A percentile compares a stretch with the other conserved stretches of the same genome.
phyloP scores from a whole-genome alignment of 2,329 filamentous ascomycete species.

The Phialophora macrospora region DNA sequence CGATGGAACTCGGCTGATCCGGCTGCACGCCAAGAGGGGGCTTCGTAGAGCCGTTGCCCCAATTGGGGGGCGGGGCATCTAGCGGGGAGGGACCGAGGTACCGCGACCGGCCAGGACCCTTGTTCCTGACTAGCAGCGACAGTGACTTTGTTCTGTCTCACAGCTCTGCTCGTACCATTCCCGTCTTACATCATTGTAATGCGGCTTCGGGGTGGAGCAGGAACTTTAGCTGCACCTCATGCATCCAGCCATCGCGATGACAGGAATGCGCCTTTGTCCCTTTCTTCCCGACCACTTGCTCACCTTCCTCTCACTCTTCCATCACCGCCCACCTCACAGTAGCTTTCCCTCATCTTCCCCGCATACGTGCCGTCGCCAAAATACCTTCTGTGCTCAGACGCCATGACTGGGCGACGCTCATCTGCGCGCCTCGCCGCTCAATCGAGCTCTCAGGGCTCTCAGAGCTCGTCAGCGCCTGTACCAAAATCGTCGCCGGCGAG shows the following conservation, averaged over 20 bases:
- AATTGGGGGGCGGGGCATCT: background rate
- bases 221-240: conserved; percentile 24
- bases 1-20: conserved; percentile 34
- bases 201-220: conserved; percentile 4
- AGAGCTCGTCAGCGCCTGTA: conserved; percentile 29
- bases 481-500: conserved; percentile 40
- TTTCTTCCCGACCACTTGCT: conserved; percentile 5
- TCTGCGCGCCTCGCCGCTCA: conserved; percentile 52
- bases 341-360: conserved; percentile 1
- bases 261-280: conserved; percentile 11
- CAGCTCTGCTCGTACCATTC: background rate
- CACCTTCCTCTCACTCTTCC: conserved; percentile 10
- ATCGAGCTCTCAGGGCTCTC: conserved; percentile 39
- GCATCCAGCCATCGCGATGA: conserved; percentile 11
- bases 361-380: background rate
- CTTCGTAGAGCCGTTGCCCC: background rate
- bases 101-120: background rate
- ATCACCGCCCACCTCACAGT: conserved; percentile 6
- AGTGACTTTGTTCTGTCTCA: conserved; percentile 12
- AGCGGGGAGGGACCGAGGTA: background rate
- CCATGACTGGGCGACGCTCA: conserved; percentile 34
- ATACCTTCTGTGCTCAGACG: background rate
- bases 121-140: conserved; percentile 9
- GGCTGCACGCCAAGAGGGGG: background rate
- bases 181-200: conserved; percentile 25